Conservation (phyloP, 257 asterid species). For the Phtheirospermum japonicum region DNA sequence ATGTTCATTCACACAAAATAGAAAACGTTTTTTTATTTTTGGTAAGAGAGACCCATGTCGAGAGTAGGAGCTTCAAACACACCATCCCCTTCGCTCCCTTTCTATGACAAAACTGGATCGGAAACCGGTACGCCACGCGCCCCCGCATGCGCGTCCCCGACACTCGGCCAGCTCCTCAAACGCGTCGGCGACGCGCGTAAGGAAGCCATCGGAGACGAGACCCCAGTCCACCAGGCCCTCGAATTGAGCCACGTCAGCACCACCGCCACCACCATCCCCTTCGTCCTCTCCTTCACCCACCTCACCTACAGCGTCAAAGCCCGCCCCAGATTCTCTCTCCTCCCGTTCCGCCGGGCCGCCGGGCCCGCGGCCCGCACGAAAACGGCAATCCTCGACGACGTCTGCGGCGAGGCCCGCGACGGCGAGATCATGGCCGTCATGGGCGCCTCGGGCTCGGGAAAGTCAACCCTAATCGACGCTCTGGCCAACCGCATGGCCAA, state of each 20-base stretch:
- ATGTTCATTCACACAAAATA: background rate
- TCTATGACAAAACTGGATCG: too few relatives aligned
- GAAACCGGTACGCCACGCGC: too few relatives aligned
- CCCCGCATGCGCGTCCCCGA: too few relatives aligned
- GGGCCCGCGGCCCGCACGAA: too few relatives aligned
- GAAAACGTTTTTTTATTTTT: background rate
- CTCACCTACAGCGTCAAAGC: constrained; percentile 57
- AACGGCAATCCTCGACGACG: too few relatives aligned
- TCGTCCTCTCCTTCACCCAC: constrained; percentile 52
- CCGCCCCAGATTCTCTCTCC: too few relatives aligned
- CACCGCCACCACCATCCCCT: constrained; percentile 41
- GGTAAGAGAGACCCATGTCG: constrained; percentile 21
- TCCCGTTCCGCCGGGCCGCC: too few relatives aligned
- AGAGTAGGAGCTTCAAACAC: constrained; percentile 30
- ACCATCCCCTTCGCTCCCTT: background rate
- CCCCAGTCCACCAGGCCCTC: constrained; percentile 61
- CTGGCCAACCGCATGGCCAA: too few relatives aligned
- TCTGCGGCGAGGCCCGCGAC: constrained; percentile 65
- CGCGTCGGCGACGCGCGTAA: constrained; percentile 44
- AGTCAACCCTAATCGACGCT: too few relatives aligned
- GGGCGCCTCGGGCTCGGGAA: too few relatives aligned
- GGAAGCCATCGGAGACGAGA: constrained; percentile 70
- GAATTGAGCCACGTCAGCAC: constrained; percentile 19
- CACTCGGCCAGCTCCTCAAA: constrained; percentile 43
- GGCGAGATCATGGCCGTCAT: too few relatives aligned